These are phyloP conservation scores for Candida frijolesensis DNA, from an alignment of 1,139 yeast species.

Conservation along the genomic window DNA sequence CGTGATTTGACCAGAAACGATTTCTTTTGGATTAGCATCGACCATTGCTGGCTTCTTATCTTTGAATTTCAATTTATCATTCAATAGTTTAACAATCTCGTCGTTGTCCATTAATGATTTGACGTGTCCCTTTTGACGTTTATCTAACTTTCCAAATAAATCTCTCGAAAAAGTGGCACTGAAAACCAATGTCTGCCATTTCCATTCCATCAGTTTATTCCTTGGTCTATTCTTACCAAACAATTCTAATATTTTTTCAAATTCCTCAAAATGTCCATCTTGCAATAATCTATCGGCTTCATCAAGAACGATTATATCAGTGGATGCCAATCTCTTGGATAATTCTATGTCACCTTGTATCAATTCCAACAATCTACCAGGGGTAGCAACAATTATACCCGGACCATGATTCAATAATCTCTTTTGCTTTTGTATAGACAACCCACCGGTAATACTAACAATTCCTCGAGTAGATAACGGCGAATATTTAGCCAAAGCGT, in stretches of 20 bases:
- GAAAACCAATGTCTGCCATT: slow-evolving; percentile 90
- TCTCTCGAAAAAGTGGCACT: slow-evolving; percentile 92
- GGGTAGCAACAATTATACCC: slow-evolving; percentile 89
- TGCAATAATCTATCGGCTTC: slow-evolving; percentile 97
- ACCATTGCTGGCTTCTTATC: slow-evolving; percentile 62
- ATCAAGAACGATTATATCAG: slow-evolving; percentile 80
- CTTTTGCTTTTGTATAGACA: slow-evolving; percentile 90
- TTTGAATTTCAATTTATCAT: slow-evolving; percentile 61
- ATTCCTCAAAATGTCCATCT: slow-evolving; percentile 95
- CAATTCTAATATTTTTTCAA: slow-evolving; percentile 77
- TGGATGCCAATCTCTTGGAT: slow-evolving; percentile 56
- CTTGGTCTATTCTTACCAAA: slow-evolving; percentile 42
- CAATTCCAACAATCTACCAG: slow-evolving; percentile 89
- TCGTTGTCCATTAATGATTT: slow-evolving; percentile 51
- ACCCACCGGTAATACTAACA: slow-evolving; percentile 89
- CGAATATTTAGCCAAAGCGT: slow-evolving; percentile 58
- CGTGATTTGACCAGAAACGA: slow-evolving; percentile 71
- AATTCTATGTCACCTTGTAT: slow-evolving; percentile 62
- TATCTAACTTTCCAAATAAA: slow-evolving; percentile 69
- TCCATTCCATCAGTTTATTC: slow-evolving; percentile 30
- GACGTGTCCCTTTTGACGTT: slow-evolving; percentile 29
- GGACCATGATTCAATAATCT: slow-evolving; percentile 75
- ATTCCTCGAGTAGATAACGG: slow-evolving; percentile 61
- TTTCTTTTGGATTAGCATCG: slow-evolving; percentile 87
- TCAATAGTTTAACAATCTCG: slow-evolving; percentile 55